A percentile compares a stretch with the other conserved stretches of the same genome.
Evolutionary conservation across 2,329 filamentous ascomycete genomes (phyloP).

Genomic region (Monilinia polystroma): DNA sequence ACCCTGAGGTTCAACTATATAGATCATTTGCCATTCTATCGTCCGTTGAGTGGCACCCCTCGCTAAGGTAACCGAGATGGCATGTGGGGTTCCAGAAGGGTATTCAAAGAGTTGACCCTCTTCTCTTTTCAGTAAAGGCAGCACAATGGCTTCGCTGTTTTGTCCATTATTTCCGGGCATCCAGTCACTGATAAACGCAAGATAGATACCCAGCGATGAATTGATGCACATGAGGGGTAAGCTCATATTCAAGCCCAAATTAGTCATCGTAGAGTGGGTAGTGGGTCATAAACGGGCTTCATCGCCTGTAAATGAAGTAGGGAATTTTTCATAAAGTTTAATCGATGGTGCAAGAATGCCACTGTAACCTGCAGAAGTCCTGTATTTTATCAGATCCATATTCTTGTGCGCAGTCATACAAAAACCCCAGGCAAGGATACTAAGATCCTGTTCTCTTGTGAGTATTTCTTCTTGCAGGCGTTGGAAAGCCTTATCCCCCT

Average conservation of each 20-base stretch:
- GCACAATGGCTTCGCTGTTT: neutral
- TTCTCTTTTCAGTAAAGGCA: neutral
- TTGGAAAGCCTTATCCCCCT: slow-evolving; percentile 1
- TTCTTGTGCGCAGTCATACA: neutral
- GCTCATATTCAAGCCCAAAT: neutral
- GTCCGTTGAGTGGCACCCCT: neutral
- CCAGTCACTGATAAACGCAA: neutral
- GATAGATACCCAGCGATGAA: slow-evolving; percentile 2
- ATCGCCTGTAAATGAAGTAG: neutral
- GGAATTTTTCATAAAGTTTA: neutral
- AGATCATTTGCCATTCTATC: neutral
- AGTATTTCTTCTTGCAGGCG: slow-evolving; percentile 15
- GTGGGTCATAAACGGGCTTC: neutral
- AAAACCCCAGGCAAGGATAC: slow-evolving; percentile 20
- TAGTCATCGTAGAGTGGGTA: slow-evolving; percentile 8
- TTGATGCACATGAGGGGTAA: neutral
- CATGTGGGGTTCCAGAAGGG: neutral
- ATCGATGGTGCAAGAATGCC: neutral
- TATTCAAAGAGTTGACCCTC: neutral
- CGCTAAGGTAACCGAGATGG: neutral
- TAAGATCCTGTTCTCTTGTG: slow-evolving; percentile 6
- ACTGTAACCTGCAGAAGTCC: neutral
- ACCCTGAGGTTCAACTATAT: neutral
- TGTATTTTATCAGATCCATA: neutral
- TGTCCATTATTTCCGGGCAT: neutral